Conservation (phyloP, 768 basidiomycete genomes). For the Cystobasidium onofrii region DNA sequence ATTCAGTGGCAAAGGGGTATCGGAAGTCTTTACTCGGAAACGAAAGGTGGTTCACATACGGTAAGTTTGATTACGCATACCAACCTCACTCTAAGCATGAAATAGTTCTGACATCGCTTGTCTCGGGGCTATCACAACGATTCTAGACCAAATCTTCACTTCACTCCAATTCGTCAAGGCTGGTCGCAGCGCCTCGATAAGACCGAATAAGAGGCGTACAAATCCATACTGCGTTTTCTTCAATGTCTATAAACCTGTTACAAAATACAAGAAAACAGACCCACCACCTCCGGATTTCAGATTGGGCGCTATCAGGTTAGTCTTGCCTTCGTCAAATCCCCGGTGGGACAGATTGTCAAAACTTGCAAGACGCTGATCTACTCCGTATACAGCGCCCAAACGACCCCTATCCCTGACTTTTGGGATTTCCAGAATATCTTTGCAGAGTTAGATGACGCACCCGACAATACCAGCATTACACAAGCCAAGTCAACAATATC, state of each 20-base stretch:
- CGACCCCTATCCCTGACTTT: slow-evolving; percentile 70
- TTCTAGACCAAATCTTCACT: slow-evolving; percentile 59
- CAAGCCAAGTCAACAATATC: not conserved
- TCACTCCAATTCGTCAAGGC: slow-evolving; percentile 65
- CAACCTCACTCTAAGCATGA: not conserved
- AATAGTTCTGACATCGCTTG: not conserved
- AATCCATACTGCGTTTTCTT: slow-evolving; percentile 76
- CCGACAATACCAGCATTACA: no score
- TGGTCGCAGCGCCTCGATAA: slow-evolving; percentile 51
- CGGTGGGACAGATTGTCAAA: not conserved
- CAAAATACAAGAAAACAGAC: slow-evolving; percentile 67
- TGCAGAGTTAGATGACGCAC: slow-evolving; percentile 42
- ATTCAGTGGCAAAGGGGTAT: not conserved
- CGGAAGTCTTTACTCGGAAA: slow-evolving; percentile 2
- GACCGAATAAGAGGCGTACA: slow-evolving; percentile 30
- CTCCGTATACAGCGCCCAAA: slow-evolving; percentile 59
- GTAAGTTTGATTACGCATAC: not conserved
- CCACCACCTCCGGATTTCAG: slow-evolving; percentile 77
- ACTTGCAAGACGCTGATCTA: not conserved
- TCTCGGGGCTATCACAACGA: not conserved
- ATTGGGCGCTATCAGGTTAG: slow-evolving; percentile 76
- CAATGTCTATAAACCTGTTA: slow-evolving; percentile 83
- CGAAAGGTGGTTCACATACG: slow-evolving; percentile 19
- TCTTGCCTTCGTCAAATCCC: slow-evolving; percentile 20
- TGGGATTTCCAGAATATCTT: slow-evolving; percentile 70